Evolutionary conservation across 2,329 filamentous ascomycete species (phyloP), one percentile per base, ranked within the genome.

Genomic region (Neonectria sp.): DNA sequence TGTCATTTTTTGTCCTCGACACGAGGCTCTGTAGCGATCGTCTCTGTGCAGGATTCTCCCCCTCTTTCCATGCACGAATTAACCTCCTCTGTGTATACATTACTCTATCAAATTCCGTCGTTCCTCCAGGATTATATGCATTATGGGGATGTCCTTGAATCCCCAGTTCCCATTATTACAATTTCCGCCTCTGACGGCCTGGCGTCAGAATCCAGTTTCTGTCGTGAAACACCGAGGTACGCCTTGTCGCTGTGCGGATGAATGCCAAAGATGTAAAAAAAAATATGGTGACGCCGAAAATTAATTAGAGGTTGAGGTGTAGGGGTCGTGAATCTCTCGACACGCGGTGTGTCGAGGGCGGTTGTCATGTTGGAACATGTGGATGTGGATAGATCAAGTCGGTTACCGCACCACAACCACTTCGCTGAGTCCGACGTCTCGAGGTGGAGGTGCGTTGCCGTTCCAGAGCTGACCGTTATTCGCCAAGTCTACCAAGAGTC

Each of bases 371-470:
- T 40, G 31, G 45, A 49, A 43, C 24, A 55, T 52, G 33, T 56
- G 31, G 31, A 51, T 61, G 21, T 58, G 48, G 15, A 58, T 8
- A 57, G 63, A 56, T 55, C 37, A 52, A 40, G 51, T 29, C 51
- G 60, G 69, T 77, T 77, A 83, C 68, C 83, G 78, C 48, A 80
- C 75, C 43, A 85, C 80, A 31, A 84, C 82, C 29, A 86, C 82
- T 62, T 86, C 84, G 66, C 80, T 83, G 15, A 86, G 71, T 65
- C 86, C 84, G 58, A 82, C 82, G 61, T 86, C 82, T 69, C 80
- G 77, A 27, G 78, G 79, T 15, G 81, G 74, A 15, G 81, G 74
- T 35, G 69, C 68, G 55, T 65, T 65, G 27, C 68, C 68, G 13
- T 73, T 71, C 73, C 74, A 76, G 25, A 65, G 67, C 17, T 81